Evolutionary conservation across 225 moss, liverwort and hornwort genomes (phyloP), one percentile per base, ranked within the genome.

Genomic region (Anthoceros angustus): DNA sequence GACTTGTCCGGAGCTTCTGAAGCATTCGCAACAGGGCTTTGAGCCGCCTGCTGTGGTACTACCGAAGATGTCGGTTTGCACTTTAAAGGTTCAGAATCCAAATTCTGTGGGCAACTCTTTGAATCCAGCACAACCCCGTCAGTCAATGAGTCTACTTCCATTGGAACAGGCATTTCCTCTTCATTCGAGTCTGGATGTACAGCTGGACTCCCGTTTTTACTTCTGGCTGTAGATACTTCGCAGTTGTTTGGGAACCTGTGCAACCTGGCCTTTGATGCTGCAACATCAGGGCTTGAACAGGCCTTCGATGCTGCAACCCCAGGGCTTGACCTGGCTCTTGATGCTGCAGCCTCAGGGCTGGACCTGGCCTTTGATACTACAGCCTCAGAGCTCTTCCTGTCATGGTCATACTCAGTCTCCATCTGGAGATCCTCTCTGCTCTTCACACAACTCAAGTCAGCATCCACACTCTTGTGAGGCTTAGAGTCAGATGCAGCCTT

Each of bases 111-210:
- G 4, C 32, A 32, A 32, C 32, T 4, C 32, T 32, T 20, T 23
- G 7, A n/a, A 55, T 20, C 55, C 8, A 55, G 18, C 10, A 15
- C 55, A n/a, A 64, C 61, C 43, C 18, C 63, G 65, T 62, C 74
- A 64, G 67, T 62, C 32, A 67, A 60, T 42, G 81, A 73, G 69
- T 85, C 85, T 41, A 82, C 74, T 64, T 85, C 85, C 82, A 82
- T 82, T 8, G 82, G 80, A 62, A 75, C 82, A 61, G 70, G 64
- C 45, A 64, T 21, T 63, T 74, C 68, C 41, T 42, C 61, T 60
- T 61, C 50, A 63, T 60, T 46, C 55, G 32, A 39, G 40, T 74
- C 70, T 65, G 70, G 38, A 12, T 18, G 12, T 45, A 62, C 42
- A 63, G 66, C 20, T 3, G 68, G 72, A 9, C 43, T 40, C 63